Evolutionary conservation across 106 monocot genomes (phyloP).

Genomic region (Xerophyta viscosa): DNA sequence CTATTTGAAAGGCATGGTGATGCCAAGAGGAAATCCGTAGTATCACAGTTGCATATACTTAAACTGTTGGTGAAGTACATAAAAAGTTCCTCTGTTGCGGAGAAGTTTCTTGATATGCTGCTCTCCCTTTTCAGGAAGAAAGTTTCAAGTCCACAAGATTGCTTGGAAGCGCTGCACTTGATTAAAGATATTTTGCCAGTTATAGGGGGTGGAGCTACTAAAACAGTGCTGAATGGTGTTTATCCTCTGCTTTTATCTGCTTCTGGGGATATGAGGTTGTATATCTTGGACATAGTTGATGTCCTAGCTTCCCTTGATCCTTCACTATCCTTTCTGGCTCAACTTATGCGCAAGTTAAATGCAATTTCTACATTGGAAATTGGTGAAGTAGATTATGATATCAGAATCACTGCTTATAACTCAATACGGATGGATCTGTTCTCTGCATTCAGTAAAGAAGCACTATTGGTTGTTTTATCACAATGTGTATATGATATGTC

Average conservation of each 20-base stretch:
- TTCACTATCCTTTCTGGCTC: conserved; percentile 55
- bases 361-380: conserved; percentile 55
- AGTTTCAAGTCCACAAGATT: conserved; percentile 56
- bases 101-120: conserved; percentile 51
- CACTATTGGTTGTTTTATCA: conserved; percentile 57
- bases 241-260: conserved; percentile 51
- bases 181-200: conserved; percentile 51
- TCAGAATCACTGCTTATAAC: conserved; percentile 60
- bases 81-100: conserved; percentile 31
- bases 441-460: conserved; percentile 27
- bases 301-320: conserved; percentile 43
- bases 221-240: conserved; percentile 47
- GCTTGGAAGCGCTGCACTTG: conserved; percentile 62
- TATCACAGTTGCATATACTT: conserved; percentile 56
- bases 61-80: conserved; percentile 65
- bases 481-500: conserved; percentile 86
- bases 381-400: conserved; percentile 87
- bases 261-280: conserved; percentile 29
- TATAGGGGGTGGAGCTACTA: conserved; percentile 19
- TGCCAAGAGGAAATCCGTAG: conserved; percentile 39
- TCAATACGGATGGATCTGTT: conserved; percentile 42
- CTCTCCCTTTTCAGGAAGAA: conserved; percentile 69
- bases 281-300: conserved; percentile 64
- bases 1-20: conserved; percentile 29
- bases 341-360: conserved; percentile 61